phyloP scores from a whole-genome alignment of 257 asterid genomes.

The Mitragyna speciosa region DNA sequence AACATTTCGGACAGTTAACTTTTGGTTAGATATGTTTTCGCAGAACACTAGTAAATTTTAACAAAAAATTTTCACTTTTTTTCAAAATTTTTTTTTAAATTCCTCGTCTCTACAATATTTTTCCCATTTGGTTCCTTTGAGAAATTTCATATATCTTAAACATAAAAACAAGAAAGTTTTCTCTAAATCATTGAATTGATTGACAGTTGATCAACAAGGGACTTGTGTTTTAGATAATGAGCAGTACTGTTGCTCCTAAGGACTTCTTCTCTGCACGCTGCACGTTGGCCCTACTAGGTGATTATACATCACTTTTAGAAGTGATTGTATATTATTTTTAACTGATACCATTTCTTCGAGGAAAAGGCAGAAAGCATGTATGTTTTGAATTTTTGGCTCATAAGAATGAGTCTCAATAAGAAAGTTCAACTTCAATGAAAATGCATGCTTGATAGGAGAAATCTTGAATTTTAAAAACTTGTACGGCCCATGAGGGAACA shows the following conservation, averaged over 20 bases:
- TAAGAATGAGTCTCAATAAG: background rate
- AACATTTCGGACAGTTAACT: no score
- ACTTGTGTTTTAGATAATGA: background rate
- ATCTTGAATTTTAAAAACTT: background rate
- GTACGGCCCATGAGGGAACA: background rate
- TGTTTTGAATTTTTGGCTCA: background rate
- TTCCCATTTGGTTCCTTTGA: no score
- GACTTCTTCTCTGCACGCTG: background rate
- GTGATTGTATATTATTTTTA: background rate
- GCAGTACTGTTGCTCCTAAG: no score
- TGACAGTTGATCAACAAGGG: background rate
- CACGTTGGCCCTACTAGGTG: background rate
- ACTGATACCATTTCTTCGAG: background rate
- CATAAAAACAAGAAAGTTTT: no score
- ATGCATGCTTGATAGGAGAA: background rate
- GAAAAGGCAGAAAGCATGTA: background rate
- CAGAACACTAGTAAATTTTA: no score
- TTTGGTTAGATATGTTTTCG: no score
- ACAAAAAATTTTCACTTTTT: no score
- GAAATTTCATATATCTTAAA: no score
- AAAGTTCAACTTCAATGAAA: background rate
- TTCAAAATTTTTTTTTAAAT: no score
- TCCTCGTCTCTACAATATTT: no score
- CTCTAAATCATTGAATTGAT: background rate
- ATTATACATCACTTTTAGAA: background rate